Percentiles rank a stretch among this genome's conserved stretches.
phyloP scores from a whole-genome alignment of 371 early-diverging fungal species.

The Chytridium lagenaria region DNA sequence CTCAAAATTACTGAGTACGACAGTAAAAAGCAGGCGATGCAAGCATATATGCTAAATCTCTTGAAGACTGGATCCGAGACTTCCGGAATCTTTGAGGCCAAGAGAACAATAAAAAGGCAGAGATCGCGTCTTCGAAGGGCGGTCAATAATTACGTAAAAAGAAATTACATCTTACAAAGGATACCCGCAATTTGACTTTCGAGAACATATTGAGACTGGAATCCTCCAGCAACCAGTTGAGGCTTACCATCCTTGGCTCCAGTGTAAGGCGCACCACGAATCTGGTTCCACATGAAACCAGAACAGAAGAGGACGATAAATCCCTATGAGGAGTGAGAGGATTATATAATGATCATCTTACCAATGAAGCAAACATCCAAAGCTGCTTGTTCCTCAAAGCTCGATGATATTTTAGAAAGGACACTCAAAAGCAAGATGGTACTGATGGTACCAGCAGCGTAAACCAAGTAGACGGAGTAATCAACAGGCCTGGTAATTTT shows the following conservation, averaged over 20 bases:
- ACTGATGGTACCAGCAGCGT: slow-evolving; percentile 53
- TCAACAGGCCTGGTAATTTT: slow-evolving; percentile 45
- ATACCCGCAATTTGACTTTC: slow-evolving; percentile 80
- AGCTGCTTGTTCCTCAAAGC: slow-evolving; percentile 63
- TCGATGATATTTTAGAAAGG: slow-evolving; percentile 57
- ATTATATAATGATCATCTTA: slow-evolving; percentile 23
- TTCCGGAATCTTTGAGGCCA: slow-evolving; percentile 55
- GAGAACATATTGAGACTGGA: slow-evolving; percentile 76
- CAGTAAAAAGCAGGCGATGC: slow-evolving; percentile 60
- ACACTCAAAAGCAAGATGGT: slow-evolving; percentile 51
- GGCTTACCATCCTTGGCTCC: slow-evolving; percentile 65
- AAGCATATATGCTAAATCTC: slow-evolving; percentile 60
- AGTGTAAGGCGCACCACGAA: slow-evolving; percentile 77
- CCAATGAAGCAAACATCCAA: slow-evolving; percentile 64
- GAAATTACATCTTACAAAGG: slow-evolving; percentile 68
- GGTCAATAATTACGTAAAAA: slow-evolving; percentile 46
- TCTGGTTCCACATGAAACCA: slow-evolving; percentile 91
- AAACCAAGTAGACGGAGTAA: slow-evolving; percentile 31
- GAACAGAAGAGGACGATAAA: slow-evolving; percentile 77
- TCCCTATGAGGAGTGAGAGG: slow-evolving; percentile 46
- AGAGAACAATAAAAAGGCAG: slow-evolving; percentile 57
- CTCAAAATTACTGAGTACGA: slow-evolving; percentile 69
- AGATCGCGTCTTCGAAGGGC: slow-evolving; percentile 60
- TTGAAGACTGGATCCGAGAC: slow-evolving; percentile 51
- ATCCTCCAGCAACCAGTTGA: slow-evolving; percentile 72